These are phyloP conservation scores for Eucalyptus paniculata DNA, from an alignment of 345 rosid species.

Conservation along the genomic window DNA sequence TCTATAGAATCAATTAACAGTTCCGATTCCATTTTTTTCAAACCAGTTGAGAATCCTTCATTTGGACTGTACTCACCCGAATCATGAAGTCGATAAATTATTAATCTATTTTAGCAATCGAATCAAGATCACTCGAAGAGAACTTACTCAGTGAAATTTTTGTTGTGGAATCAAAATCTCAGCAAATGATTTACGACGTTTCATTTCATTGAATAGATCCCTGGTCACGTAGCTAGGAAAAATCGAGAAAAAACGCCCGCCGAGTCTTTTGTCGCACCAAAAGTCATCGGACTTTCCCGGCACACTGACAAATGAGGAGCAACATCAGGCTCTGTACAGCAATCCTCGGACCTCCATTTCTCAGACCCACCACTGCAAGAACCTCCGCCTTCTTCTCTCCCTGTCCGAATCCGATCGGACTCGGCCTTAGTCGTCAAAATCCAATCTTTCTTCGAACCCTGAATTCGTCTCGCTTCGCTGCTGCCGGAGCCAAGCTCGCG, in stretches of 20 bases:
- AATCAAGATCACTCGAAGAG: not conserved
- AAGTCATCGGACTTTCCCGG: not conserved
- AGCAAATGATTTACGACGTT: not conserved
- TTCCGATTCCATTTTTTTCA: rapidly evolving
- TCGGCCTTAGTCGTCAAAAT: not conserved
- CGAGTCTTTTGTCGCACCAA: not conserved
- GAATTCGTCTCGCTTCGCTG: not conserved
- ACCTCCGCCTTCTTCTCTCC: not conserved
- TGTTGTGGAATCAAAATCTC: not conserved
- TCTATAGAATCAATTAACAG: too few species aligned
- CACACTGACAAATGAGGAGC: not conserved
- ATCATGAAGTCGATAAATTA: not conserved
- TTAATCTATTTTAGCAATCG: not conserved
- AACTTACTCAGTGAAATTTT: too few species aligned
- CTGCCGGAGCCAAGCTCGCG: not conserved
- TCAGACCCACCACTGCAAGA: not conserved
- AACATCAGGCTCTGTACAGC: not conserved
- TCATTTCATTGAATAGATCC: not conserved
- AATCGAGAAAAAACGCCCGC: not conserved
- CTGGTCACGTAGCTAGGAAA: not conserved
- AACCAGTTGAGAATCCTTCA: rapidly evolving
- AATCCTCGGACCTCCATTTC: not conserved
- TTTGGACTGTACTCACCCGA: rapidly evolving
- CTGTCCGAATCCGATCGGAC: not conserved
- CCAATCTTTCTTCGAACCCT: not conserved